Percentiles rank a stretch among this genome's conserved stretches.
Evolutionary conservation across 495 filamentous ascomycete species (phyloP).

Genomic region (Penicillium diatomitis): DNA sequence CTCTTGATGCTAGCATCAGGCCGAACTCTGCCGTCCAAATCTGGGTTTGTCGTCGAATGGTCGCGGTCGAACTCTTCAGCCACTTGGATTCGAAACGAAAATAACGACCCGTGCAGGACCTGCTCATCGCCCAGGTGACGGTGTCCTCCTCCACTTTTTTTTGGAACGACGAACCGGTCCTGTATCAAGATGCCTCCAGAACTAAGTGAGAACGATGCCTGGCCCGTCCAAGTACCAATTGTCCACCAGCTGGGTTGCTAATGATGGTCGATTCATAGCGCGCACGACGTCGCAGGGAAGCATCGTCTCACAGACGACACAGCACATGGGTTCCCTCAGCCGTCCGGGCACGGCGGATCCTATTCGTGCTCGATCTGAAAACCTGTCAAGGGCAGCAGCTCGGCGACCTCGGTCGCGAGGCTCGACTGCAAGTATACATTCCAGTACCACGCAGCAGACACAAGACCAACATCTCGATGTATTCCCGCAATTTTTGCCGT

Average conservation of each 20-base stretch:
- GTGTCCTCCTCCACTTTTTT: constrained; percentile 18
- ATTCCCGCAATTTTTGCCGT: constrained; percentile 41
- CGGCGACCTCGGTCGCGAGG: constrained; percentile 68
- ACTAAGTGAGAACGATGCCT: constrained; percentile 12
- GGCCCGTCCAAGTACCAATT: neutral
- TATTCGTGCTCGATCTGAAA: constrained; percentile 50
- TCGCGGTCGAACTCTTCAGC: constrained; percentile 8
- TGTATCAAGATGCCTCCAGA: constrained; percentile 17
- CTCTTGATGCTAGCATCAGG: too few relatives aligned
- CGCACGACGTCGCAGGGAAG: constrained; percentile 23
- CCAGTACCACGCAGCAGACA: constrained; percentile 55
- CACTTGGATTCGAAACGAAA: constrained; percentile 1
- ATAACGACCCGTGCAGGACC: constrained; percentile 10
- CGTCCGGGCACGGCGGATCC: constrained; percentile 39
- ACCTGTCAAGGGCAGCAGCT: constrained; percentile 45
- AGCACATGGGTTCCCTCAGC: constrained; percentile 29
- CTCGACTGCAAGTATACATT: constrained; percentile 77
- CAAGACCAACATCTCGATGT: constrained; percentile 51
- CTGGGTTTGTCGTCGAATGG: constrained; percentile 6
- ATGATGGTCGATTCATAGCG: constrained; percentile 6
- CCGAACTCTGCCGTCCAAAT: too few relatives aligned
- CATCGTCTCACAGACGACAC: constrained; percentile 29
- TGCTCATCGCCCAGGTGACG: constrained; percentile 23
- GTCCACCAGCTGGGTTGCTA: neutral
- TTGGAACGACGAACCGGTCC: constrained; percentile 5